These are phyloP conservation scores for Xylaria sp. DNA, from an alignment of 2,329 filamentous ascomycete genomes.

Conservation along the genomic window DNA sequence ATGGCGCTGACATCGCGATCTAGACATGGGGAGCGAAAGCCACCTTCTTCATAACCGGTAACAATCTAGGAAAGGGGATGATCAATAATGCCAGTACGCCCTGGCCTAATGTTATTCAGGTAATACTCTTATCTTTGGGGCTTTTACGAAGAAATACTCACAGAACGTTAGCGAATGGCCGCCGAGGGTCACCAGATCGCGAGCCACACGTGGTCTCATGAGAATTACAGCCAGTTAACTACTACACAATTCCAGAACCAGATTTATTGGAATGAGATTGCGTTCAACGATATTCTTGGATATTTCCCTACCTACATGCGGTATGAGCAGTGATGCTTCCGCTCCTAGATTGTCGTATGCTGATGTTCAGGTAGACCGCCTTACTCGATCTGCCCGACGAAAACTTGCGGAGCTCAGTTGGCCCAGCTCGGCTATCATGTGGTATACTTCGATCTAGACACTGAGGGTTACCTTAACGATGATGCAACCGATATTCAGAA, in stretches of 20 bases:
- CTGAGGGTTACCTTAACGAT: slow-evolving; percentile 50
- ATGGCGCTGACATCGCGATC: slow-evolving; percentile 47
- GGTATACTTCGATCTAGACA: slow-evolving; percentile 50
- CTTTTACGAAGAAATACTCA: slow-evolving; percentile 31
- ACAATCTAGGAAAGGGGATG: slow-evolving; percentile 62
- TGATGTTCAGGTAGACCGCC: slow-evolving; percentile 45
- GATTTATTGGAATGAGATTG: slow-evolving; percentile 52
- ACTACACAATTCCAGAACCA: slow-evolving; percentile 48
- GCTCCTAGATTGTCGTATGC: slow-evolving; percentile 10
- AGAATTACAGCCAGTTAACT: slow-evolving; percentile 49
- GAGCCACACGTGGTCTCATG: slow-evolving; percentile 52
- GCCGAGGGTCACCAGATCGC: slow-evolving; percentile 51
- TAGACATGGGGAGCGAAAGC: slow-evolving; percentile 66
- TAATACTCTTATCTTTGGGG: slow-evolving; percentile 24
- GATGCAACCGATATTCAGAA: slow-evolving; percentile 49
- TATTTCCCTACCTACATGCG: slow-evolving; percentile 52
- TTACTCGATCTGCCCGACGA: slow-evolving; percentile 48
- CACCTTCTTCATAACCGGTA: slow-evolving; percentile 71
- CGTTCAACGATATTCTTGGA: slow-evolving; percentile 50
- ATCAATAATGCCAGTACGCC: slow-evolving; percentile 58
- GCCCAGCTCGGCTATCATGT: slow-evolving; percentile 49
- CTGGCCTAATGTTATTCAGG: slow-evolving; percentile 49
- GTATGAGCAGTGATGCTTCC: slow-evolving; percentile 32
- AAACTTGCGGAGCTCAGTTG: slow-evolving; percentile 45
- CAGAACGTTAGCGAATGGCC: slow-evolving; percentile 48